Base-by-base conservation (phyloP, 2,329 filamentous ascomycete species). In the Colletotrichum melonis region DNA sequence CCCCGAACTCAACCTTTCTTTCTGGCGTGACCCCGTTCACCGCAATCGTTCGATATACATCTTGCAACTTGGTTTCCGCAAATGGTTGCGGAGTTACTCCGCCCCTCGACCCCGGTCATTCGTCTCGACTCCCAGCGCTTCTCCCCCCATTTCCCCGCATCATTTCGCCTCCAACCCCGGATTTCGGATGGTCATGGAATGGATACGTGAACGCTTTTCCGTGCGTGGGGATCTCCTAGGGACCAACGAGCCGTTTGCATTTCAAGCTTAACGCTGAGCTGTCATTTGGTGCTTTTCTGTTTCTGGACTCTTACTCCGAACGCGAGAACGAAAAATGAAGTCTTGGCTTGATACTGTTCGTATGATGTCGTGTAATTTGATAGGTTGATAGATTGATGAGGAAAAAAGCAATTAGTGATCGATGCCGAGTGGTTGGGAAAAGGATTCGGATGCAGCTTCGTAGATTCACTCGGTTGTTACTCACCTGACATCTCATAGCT, bases 31-130 rank as follows among this genome's bases (percentile, higher is more conserved):
- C 32, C 32, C 14, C 38, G 2, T 42, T 42, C 42, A 49, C 16
- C 42, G 42, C 42, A 49, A 62, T 46, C 58, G 58, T 38, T 59
- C 57, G 32, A 42, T 16, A 42, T 1, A 19, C 32, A 19, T 26
- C 22, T 12, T 4, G 22, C 26, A 19, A 28, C 16, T 35, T 19
- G 55, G 55, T 22, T 26, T 35, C 14, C 49, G 28, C 26, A 9
- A 58, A 35, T 72, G 35, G 35, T 42, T 42, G 63, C 55, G 69
- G 64, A 57, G 58, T 65, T 65, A 38, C 69, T 72, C 69, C 64
- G 69, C 69, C 35, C 28, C 58, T 28, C 22, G 14, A 72, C 69
- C 69, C 69, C 52, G n/a, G 69, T 32, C 35, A n/a, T n/a, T 19
- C 8, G 42, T 49, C 42, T 49, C 42, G 19, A 49, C 38, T n/a